Evolutionary conservation across 495 filamentous ascomycete genomes (phyloP).

Genomic region (Opeltia flavorubescens): DNA sequence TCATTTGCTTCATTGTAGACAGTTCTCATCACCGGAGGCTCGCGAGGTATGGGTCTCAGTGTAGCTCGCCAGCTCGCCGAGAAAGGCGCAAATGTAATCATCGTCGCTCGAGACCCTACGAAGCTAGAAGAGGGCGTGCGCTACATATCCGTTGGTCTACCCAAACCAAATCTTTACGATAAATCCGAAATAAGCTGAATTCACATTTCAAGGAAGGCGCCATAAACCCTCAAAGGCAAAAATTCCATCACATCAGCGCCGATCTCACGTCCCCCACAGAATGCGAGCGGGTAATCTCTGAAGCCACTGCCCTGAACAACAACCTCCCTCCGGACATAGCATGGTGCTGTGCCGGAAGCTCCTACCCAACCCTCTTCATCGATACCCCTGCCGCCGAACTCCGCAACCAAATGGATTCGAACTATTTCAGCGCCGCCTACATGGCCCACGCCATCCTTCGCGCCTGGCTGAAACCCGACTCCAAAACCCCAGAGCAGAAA

Average conservation of each 20-base stretch:
- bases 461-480: slow-evolving; percentile 30
- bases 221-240: too few species aligned
- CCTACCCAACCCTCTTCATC: slow-evolving; percentile 61
- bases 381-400: slow-evolving; percentile 50
- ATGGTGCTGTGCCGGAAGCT: slow-evolving; percentile 67
- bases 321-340: slow-evolving; percentile 62
- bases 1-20: slow-evolving; percentile 36
- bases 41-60: slow-evolving; percentile 77
- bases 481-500: slow-evolving; percentile 11
- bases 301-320: slow-evolving; percentile 65
- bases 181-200: too few species aligned
- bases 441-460: slow-evolving; percentile 54
- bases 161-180: too few species aligned
- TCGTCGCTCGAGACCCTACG: slow-evolving; percentile 60
- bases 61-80: slow-evolving; percentile 56
- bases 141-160: slow-evolving; percentile 42
- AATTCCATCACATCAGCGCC: slow-evolving; percentile 62
- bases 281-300: slow-evolving; percentile 47
- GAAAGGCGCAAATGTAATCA: slow-evolving; percentile 76
- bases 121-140: slow-evolving; percentile 64
- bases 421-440: slow-evolving; percentile 78
- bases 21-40: slow-evolving; percentile 78
- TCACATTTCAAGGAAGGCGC: slow-evolving; percentile 17
- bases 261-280: slow-evolving; percentile 58
- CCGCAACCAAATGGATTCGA: slow-evolving; percentile 72